Conservation (phyloP, 2,329 filamentous ascomycete genomes). For the Paecilomyces niveus region DNA sequence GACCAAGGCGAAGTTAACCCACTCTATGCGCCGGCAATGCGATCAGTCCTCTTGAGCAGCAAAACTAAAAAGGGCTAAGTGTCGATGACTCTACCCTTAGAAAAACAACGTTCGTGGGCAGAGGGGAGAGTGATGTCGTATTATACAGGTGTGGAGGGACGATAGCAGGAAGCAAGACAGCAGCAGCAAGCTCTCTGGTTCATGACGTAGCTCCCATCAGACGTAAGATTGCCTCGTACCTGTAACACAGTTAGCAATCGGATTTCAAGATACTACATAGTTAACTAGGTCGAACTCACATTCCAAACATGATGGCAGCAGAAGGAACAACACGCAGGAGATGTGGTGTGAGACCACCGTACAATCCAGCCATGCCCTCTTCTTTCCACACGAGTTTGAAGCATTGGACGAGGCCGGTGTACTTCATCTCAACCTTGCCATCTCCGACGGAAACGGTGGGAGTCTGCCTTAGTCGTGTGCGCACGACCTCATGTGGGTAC, state of each 20-base stretch:
- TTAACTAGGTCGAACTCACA: constrained; percentile 43
- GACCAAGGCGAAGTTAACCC: not conserved
- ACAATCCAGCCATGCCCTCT: constrained; percentile 77
- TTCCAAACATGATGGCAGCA: constrained; percentile 94
- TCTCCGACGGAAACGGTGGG: constrained; percentile 70
- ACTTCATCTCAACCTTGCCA: constrained; percentile 63
- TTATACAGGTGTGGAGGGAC: not conserved
- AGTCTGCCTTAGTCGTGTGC: constrained; percentile 77
- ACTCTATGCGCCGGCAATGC: not conserved
- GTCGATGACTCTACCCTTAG: not conserved
- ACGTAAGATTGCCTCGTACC: not conserved
- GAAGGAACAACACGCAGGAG: constrained; percentile 85
- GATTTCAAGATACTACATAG: not conserved
- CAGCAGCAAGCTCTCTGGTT: not conserved
- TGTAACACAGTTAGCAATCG: not conserved
- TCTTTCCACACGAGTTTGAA: constrained; percentile 83
- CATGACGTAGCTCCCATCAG: not conserved
- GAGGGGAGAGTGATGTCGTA: not conserved
- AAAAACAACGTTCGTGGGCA: not conserved
- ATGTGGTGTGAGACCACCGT: constrained; percentile 86
- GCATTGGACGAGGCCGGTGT: constrained; percentile 81
- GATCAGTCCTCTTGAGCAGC: not conserved
- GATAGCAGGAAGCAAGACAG: not conserved
- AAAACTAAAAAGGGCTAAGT: not conserved
- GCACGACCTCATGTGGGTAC: constrained; percentile 87